phyloP scores from a whole-genome alignment of 1,139 yeast genomes.

The Kodamaea derodonti region DNA sequence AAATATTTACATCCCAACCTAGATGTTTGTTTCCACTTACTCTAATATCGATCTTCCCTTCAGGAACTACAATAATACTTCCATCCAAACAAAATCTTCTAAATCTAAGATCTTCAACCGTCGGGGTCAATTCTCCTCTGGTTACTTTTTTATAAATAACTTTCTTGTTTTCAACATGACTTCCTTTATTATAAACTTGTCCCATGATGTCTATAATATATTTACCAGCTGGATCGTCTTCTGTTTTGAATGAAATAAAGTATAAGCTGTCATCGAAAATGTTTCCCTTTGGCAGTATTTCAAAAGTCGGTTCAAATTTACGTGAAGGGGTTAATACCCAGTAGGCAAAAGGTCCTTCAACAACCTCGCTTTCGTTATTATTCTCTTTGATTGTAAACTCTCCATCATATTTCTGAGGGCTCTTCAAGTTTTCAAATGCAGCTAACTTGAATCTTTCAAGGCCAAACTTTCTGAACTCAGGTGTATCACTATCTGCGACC shows the following conservation, averaged over 20 bases:
- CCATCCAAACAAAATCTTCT: constrained; percentile 58
- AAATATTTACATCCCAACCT: constrained; percentile 21
- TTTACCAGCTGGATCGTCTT: constrained; percentile 17
- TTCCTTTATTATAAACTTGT: constrained; percentile 55
- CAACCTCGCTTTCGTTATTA: constrained; percentile 1
- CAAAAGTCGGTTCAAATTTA: constrained; percentile 63
- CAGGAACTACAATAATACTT: constrained; percentile 30
- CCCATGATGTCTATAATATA: constrained; percentile 55
- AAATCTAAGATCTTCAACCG: constrained; percentile 15
- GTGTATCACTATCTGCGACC: constrained; percentile 75
- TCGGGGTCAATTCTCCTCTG: constrained; percentile 23
- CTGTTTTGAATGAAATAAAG: constrained; percentile 50
- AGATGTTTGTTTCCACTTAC: constrained; percentile 19
- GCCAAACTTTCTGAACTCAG: constrained; percentile 63
- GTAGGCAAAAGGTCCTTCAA: constrained; percentile 55
- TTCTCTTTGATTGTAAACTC: constrained; percentile 14
- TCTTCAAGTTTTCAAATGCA: constrained; percentile 49
- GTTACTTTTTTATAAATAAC: constrained; percentile 41
- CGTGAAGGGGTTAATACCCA: constrained; percentile 61
- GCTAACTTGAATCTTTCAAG: constrained; percentile 66
- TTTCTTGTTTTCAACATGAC: constrained; percentile 43
- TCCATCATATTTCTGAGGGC: constrained; percentile 51
- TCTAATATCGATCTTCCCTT: constrained; percentile 15
- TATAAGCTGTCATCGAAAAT: constrained; percentile 50
- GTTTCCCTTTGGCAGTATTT: constrained; percentile 68